Percentiles rank a stretch among this genome's conserved stretches.
Conservation (phyloP, 768 basidiomycete species). For the Coprinopsis sp. region DNA sequence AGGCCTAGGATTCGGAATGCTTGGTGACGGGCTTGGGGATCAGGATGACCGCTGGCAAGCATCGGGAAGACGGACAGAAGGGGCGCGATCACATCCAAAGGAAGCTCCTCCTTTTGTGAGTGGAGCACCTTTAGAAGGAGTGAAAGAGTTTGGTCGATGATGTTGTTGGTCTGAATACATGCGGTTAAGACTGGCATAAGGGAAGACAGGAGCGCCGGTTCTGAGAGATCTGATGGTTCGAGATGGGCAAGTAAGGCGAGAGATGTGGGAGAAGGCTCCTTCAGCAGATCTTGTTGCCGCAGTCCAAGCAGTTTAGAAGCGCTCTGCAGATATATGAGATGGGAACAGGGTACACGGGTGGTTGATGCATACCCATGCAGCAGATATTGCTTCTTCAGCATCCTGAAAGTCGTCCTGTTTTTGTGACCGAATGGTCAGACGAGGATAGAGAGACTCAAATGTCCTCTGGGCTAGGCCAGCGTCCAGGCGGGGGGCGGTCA, state of each 20-base stretch:
- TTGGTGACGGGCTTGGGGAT: slow-evolving; percentile 53
- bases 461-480: slow-evolving; percentile 42
- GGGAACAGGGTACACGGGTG: background rate
- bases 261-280: slow-evolving; percentile 25
- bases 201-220: slow-evolving; percentile 22
- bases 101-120: slow-evolving; percentile 20
- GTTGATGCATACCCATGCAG: slow-evolving; percentile 23
- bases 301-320: slow-evolving; percentile 33
- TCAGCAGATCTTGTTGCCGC: slow-evolving; percentile 9
- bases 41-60: slow-evolving; percentile 59
- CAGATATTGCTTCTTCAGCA: slow-evolving; percentile 28
- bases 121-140: slow-evolving; percentile 41
- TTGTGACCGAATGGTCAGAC: slow-evolving; percentile 33
- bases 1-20: slow-evolving; percentile 56
- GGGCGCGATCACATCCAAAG: slow-evolving; percentile 43
- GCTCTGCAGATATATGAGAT: slow-evolving; percentile 22
- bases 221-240: slow-evolving; percentile 7
- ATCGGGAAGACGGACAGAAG: slow-evolving; percentile 48
- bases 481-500: slow-evolving; percentile 33
- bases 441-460: slow-evolving; percentile 42
- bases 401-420: slow-evolving; percentile 32
- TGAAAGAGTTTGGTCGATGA: slow-evolving; percentile 58
- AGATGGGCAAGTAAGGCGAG: slow-evolving; percentile 37
- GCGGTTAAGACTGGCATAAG: slow-evolving; percentile 41
- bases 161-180: slow-evolving; percentile 48